Percentiles rank a stretch among this genome's conserved stretches.
These are phyloP conservation scores for Alopecurus myosuroides DNA, from an alignment of 176 grass and related monocot species.

Conservation along the genomic window DNA sequence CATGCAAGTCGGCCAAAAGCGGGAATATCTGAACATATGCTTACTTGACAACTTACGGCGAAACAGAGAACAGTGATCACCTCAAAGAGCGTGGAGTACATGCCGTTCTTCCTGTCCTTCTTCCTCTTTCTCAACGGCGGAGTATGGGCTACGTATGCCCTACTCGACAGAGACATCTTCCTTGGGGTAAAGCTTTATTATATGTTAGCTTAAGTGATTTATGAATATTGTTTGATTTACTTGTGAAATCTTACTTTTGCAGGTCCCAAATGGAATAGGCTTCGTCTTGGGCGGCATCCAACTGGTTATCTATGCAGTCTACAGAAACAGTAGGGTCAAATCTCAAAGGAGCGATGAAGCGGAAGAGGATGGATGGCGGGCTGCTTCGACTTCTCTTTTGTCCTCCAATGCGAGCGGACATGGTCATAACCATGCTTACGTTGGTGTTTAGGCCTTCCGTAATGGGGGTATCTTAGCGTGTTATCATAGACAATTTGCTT, in stretches of 20 bases:
- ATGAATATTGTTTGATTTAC: neutral
- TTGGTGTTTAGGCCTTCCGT: slow-evolving; percentile 6
- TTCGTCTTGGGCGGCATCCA: slow-evolving; percentile 63
- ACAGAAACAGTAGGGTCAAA: slow-evolving; percentile 32
- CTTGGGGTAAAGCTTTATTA: slow-evolving; percentile 35
- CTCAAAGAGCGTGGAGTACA: slow-evolving; percentile 64
- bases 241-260: neutral
- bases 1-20: neutral
- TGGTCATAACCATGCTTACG: neutral
- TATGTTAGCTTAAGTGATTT: neutral
- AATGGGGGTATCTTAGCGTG: no score
- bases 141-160: slow-evolving; percentile 47
- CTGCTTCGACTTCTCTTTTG: slow-evolving; percentile 16
- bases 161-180: slow-evolving; percentile 54
- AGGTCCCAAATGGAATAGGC: slow-evolving; percentile 74
- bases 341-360: neutral
- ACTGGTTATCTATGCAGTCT: slow-evolving; percentile 52
- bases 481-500: no score
- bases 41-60: neutral
- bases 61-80: slow-evolving; percentile 57
- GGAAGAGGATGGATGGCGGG: neutral
- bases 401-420: neutral
- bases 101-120: slow-evolving; percentile 79
- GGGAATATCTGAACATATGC: neutral
- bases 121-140: slow-evolving; percentile 79